Evolutionary conservation across 169 alveolate genomes (phyloP), one percentile per base, ranked within the genome.

Genomic region (Cryptosporidium felis): DNA sequence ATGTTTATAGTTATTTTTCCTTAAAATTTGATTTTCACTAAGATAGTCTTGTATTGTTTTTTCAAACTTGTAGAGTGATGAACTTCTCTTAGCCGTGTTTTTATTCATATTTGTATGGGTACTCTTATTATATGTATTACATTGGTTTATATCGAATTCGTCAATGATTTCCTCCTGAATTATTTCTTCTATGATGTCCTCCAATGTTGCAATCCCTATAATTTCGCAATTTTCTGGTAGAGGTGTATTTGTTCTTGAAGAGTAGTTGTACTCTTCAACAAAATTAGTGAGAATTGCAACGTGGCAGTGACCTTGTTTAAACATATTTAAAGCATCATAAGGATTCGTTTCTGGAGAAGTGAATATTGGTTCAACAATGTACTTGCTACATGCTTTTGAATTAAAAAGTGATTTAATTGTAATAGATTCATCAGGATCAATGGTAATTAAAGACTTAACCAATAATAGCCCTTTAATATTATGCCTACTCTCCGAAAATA

Each of bases 401-500:
- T 74, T 42, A 74, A 74, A 53, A 8, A 74, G 41, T 1, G 85
- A 74, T 21, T 74, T 74, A 12, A 74, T 74, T 38, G 74, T 53
- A 23, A 74, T 45, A 16, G 65, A 49, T 16, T 74, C 66, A 32
- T 74, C 85, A 18, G 85, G 85, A 38, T 81, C 90, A 16, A 81
- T 65, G n/a, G 88, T 58, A 42, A 81, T 65, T 40, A 94, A 81
- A 32, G 93, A 92, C 59, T 94, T 92, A 3, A 93, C 82, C 66
- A 88, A 53, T 1, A 95, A 65, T 10, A 93, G 66, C 2, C 97
- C 97, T 14, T 91, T 81, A 34, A 95, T 90, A 66, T 93, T 81
- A 26, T 91, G 92, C 67, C 82, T 67, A 30, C 80, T 45, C 3
- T 90, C 92, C 14, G 92, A 58, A 67, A 88, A 94, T 14, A 95